phyloP scores from a whole-genome alignment of 2,329 filamentous ascomycete genomes.

The Shiraia bambusicola region DNA sequence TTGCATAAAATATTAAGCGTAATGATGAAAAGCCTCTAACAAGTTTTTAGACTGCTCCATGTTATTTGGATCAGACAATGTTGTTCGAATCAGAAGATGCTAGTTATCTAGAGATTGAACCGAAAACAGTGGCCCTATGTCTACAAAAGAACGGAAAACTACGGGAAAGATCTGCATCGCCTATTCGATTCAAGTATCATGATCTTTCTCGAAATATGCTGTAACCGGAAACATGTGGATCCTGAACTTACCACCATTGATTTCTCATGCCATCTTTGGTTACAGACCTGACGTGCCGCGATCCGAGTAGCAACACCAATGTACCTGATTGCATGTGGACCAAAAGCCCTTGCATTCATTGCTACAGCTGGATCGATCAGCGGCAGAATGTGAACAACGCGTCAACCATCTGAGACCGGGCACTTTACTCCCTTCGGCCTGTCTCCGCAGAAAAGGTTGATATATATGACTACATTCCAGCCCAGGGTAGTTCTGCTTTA shows the following conservation, averaged over 20 bases:
- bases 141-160: constrained; percentile 5
- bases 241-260: constrained; percentile 17
- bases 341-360: constrained; percentile 12
- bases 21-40: too few relatives aligned
- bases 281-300: constrained; percentile 23
- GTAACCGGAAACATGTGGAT: constrained; percentile 5
- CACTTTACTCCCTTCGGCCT: constrained; percentile 7
- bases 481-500: neutral
- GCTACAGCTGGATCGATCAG: constrained; percentile 9
- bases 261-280: constrained; percentile 24
- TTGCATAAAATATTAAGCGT: too few relatives aligned
- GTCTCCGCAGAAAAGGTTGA: constrained; percentile 4
- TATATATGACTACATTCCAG: constrained; percentile 9
- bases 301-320: constrained; percentile 19
- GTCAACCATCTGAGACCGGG: constrained; percentile 12
- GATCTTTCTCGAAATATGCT: neutral
- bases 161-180: neutral
- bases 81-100: too few relatives aligned
- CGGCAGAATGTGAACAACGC: constrained; percentile 5
- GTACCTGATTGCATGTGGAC: constrained; percentile 17
- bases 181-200: neutral
- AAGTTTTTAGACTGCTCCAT: too few relatives aligned
- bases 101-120: too few relatives aligned
- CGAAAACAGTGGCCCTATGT: neutral
- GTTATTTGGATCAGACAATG: too few relatives aligned